Evolutionary conservation across 78 protist genomes (phyloP), one percentile per base, ranked within the genome.

Genomic region (Chrysochromulina parva): DNA sequence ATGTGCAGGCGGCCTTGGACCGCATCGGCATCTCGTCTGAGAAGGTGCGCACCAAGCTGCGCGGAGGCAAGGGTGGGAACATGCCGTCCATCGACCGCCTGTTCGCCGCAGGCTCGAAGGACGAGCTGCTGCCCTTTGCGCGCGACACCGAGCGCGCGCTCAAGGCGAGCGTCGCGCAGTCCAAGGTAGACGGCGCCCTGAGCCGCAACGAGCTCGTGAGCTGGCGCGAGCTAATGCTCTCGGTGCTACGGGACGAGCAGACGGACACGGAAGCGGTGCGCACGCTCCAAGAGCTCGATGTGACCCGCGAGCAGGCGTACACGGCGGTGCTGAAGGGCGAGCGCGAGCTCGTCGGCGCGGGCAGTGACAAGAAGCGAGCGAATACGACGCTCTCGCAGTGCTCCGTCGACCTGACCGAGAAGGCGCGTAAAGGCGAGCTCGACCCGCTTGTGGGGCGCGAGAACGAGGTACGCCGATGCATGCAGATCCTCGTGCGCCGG

Each of bases 361-460:
- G 86, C 86, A 65, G 62, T 13, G 48, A 54, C n/a, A 3, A 11
- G 20, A 16, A 1, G 1, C 1, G 19, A 26, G 9, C 3, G 14
- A 82, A 53, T 24, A 3, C 88, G 19, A 82, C 88, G n/a, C 88
- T 82, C 69, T 20, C 47, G 71, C 69, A 82, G 88, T 82, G 65
- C 88, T 26, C 47, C 53, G 24, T 57, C 88, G 88, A 82, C 67
- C 17, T 82, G 88, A 55, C 88, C 3, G 7, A 80, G 66, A 19
- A 47, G 22, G 92, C 90, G 50, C 9, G 65, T 60, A 28, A 81
- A 13, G 95, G 96, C 13, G 1, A 85, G 47, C 92, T 94, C 66
- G 96, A 93, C 58, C 96, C 95, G n/a, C 59, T 90, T 48, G 71
- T 93, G 52, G 96, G 95, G 16, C 76, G 96, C 22, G 95, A 90